Conservation (phyloP, 805 yeast genomes). For the Lachancea lanzarotensis region DNA sequence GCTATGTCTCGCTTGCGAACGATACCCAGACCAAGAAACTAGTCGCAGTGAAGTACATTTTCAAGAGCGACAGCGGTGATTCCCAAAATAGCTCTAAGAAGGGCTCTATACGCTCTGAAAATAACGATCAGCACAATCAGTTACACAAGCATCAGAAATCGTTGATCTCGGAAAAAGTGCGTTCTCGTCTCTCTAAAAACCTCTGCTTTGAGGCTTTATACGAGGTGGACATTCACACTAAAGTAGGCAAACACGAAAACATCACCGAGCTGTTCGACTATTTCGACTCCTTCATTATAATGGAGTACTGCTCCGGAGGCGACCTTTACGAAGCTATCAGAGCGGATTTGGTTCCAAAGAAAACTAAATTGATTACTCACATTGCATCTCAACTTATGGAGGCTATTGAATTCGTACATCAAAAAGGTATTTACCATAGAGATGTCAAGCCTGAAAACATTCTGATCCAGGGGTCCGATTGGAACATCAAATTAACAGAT, state of each 20-base stretch:
- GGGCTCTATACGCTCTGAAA: neutral
- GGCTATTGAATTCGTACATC: conserved; percentile 74
- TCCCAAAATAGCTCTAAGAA: conserved; percentile 3
- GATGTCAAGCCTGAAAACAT: conserved; percentile 79
- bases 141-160: conserved; percentile 25
- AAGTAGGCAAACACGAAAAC: conserved; percentile 52
- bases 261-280: conserved; percentile 55
- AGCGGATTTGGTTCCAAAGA: conserved; percentile 49
- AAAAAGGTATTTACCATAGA: conserved; percentile 65
- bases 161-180: conserved; percentile 31
- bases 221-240: conserved; percentile 59
- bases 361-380: conserved; percentile 40
- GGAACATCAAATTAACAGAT: conserved; percentile 60
- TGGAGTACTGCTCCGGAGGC: conserved; percentile 84
- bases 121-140: neutral
- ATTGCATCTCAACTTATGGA: conserved; percentile 59
- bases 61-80: conserved; percentile 41
- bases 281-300: conserved; percentile 61
- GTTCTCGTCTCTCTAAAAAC: conserved; percentile 35
- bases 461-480: conserved; percentile 46
- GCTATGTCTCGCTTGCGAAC: conserved; percentile 81
- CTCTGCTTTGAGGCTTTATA: conserved; percentile 54
- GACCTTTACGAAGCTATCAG: conserved; percentile 79
- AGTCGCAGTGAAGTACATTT: conserved; percentile 83
- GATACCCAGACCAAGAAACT: conserved; percentile 47